Percentiles rank a stretch among this genome's conserved stretches.
phyloP scores from a whole-genome alignment of 1,139 yeast species.

The Pichia sp. region DNA sequence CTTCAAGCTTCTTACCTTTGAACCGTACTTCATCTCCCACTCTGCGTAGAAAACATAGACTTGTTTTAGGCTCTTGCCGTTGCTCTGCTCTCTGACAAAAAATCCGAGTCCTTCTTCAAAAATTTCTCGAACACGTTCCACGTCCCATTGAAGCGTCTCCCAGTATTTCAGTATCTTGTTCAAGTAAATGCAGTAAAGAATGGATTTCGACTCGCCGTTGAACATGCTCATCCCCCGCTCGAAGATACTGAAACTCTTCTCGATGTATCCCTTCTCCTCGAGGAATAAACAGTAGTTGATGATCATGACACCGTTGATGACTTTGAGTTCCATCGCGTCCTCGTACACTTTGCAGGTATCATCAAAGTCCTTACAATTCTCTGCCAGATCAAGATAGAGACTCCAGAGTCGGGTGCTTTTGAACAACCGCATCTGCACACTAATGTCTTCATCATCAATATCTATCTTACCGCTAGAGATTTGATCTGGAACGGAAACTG shows the following conservation, averaged over 20 bases:
- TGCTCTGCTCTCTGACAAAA: slow-evolving; percentile 33
- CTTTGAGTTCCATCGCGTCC: slow-evolving; percentile 52
- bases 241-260: slow-evolving; percentile 56
- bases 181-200: slow-evolving; percentile 70
- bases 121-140: slow-evolving; percentile 65
- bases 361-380: slow-evolving; percentile 49
- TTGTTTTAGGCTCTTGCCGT: slow-evolving; percentile 32
- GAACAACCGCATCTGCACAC: slow-evolving; percentile 49
- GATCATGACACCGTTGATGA: slow-evolving; percentile 66
- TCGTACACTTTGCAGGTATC: slow-evolving; percentile 52
- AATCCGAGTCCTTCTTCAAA: slow-evolving; percentile 57
- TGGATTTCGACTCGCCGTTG: slow-evolving; percentile 58
- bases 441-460: slow-evolving; percentile 41
- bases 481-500: slow-evolving; percentile 43
- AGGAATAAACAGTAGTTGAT: slow-evolving; percentile 64
- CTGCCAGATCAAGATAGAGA: slow-evolving; percentile 68
- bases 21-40: slow-evolving; percentile 54
- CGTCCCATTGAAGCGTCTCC: slow-evolving; percentile 31
- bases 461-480: slow-evolving; percentile 28
- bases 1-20: slow-evolving; percentile 40
- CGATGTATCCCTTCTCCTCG: slow-evolving; percentile 45
- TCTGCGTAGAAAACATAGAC: slow-evolving; percentile 55
- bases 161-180: slow-evolving; percentile 42
- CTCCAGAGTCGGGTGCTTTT: slow-evolving; percentile 67
- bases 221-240: slow-evolving; percentile 65